Evolutionary conservation across 129 eudicot genomes (phyloP), one percentile per base, ranked within the genome.

Genomic region (Centrapalus pauciflorus): DNA sequence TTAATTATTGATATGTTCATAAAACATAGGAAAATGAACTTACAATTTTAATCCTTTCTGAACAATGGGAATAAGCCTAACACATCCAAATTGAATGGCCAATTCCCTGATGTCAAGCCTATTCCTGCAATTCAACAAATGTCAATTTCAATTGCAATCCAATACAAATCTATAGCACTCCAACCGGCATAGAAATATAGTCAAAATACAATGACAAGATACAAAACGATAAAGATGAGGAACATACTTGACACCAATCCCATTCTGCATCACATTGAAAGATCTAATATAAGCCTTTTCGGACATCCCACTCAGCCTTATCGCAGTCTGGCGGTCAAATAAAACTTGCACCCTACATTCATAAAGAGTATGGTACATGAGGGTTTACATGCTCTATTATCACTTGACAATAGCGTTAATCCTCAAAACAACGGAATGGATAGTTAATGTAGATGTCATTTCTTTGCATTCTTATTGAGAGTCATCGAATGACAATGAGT

Each of bases 61-160:
- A 33, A 82, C 96, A 50, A 83, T 57, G 19, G 96, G 98, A 69
- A 93, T 88, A 57, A 93, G 88, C 78, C 98, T 80, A 14, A 88
- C 83, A 17, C 98, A 88, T 69, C 98, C 98, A 69, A 93, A 93
- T 21, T 89, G 98, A 73, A 93, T 86, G 17, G 89, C 98, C 67
- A 93, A 61, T 75, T 88, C 96, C 69, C 90, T 86, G 1, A 93
- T 38, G 50, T 88, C 98, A 65, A 93, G 77, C 49, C 73, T 89
- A 66, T 88, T 93, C 89, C 97, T 91, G 27, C 69, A 50, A 41
- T 32, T 45, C 37, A 73, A n/a, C 28, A 29, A 30, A 19, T 34
- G 12, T 20, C 3, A 32, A 9, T 64, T n/a, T 55, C n/a, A 61
- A 70, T 55, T 17, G 17, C 16, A 57, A 28, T 74, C 57, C 5